Evolutionary conservation across 192 early-diverging fungal genomes (phyloP).

Genomic region (Pilobolus umbonatus): DNA sequence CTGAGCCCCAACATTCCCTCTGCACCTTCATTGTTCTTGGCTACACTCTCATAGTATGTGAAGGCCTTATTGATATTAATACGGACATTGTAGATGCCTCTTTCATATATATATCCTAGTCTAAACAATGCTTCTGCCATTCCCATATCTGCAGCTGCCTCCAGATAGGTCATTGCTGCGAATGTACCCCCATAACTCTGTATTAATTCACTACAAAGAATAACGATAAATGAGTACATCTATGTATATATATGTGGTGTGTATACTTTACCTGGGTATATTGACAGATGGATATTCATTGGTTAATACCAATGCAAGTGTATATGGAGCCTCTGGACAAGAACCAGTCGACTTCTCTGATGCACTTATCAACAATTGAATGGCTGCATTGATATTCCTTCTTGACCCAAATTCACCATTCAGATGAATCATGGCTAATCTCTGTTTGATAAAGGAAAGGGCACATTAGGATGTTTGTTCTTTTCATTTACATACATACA

Average conservation of each 20-base stretch:
- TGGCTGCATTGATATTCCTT: conserved; percentile 66
- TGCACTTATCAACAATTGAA: conserved; percentile 78
- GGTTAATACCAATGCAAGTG: conserved; percentile 75
- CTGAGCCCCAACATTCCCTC: conserved; percentile 19
- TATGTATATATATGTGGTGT: neutral
- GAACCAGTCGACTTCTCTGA: conserved; percentile 45
- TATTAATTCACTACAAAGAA: conserved; percentile 15
- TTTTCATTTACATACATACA: neutral
- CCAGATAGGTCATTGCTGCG: conserved; percentile 71
- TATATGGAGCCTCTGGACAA: conserved; percentile 71
- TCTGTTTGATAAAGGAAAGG: conserved; percentile 38
- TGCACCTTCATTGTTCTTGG: neutral
- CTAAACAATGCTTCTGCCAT: conserved; percentile 54
- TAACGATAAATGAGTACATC: conserved; percentile 41
- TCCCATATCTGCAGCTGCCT: conserved; percentile 72
- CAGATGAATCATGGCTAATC: conserved; percentile 74
- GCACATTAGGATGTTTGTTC: neutral
- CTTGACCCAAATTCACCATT: conserved; percentile 68
- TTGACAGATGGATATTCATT: conserved; percentile 54
- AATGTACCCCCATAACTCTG: conserved; percentile 53
- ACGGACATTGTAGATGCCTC: conserved; percentile 10
- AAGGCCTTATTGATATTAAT: conserved; percentile 9
- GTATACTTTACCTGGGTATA: conserved; percentile 43
- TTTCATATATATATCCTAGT: conserved; percentile 28
- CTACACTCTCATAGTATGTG: conserved; percentile 9